A percentile compares a stretch with the other conserved stretches of the same genome.
Evolutionary conservation across 2,329 filamentous ascomycete species (phyloP).

Genomic region (Leptographium procerum): DNA sequence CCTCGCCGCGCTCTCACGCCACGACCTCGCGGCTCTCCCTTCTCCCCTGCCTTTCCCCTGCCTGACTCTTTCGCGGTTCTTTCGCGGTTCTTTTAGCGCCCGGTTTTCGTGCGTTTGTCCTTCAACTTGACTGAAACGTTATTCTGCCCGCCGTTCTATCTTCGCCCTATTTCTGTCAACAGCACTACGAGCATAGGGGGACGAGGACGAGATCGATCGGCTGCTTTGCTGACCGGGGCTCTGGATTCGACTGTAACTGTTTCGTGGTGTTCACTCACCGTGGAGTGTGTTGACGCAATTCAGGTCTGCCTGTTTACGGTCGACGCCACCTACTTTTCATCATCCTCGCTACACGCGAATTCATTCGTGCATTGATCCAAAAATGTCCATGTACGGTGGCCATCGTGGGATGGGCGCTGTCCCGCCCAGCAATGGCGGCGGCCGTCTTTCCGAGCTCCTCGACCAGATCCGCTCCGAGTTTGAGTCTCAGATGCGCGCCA

Average conservation of each 20-base stretch:
- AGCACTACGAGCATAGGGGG: not conserved
- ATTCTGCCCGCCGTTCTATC: not conserved
- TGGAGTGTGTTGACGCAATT: not conserved
- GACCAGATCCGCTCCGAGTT: slow-evolving; percentile 88
- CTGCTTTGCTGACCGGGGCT: not conserved
- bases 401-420: slow-evolving; percentile 73
- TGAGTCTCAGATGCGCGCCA: slow-evolving; percentile 69
- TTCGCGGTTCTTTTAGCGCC: not conserved
- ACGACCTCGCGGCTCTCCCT: not conserved
- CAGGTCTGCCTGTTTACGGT: not conserved
- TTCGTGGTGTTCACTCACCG: not conserved
- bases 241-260: not conserved
- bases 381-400: slow-evolving; percentile 68
- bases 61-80: not conserved
- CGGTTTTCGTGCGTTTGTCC: not conserved
- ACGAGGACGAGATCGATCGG: not conserved
- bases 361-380: slow-evolving; percentile 4
- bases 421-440: slow-evolving; percentile 38
- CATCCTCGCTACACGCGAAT: not conserved
- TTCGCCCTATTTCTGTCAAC: not conserved
- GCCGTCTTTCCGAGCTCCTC: slow-evolving; percentile 79
- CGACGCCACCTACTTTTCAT: not conserved
- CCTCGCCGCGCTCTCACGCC: not conserved
- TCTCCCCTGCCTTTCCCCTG: not conserved
- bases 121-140: not conserved